Evolutionary conservation across 495 filamentous ascomycete species (phyloP), one percentile per base, ranked within the genome.

Genomic region (Halenospora varia): DNA sequence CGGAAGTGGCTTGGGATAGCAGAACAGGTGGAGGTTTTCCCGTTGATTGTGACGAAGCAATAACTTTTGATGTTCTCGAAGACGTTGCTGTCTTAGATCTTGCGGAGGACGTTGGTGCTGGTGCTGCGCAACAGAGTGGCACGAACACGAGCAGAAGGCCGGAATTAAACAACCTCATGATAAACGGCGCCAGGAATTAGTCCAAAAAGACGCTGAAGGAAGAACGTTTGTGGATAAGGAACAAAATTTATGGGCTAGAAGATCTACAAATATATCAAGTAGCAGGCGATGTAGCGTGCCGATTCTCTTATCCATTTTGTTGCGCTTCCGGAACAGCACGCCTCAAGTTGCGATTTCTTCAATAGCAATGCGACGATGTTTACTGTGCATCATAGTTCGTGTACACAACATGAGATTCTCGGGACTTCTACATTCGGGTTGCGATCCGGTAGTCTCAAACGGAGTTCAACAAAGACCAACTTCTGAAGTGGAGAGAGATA

Each of bases 41-140:
- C 3, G 50, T 29, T 40, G 50, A 17, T 35, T 35, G 29, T 35
- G 29, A 35, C 13, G 29, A 35, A 35, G 29, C 29, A 6, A 13
- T 35, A 35, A 13, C 29, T 35, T 35, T 35, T 6, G 29, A 13
- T 35, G 4, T 35, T 13, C 6, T 35, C 13, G 42, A 24, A 10
- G 40, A 25, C 8, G 11, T 10, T 3, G 3, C 17, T 25, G 23
- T 22, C 47, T 40, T 8, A 26, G 24, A 6, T 22, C 19, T 17
- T 40, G 25, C 26, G 29, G 50, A 18, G 22, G 24, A 15, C 26
- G 56, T 48, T 19, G n/a, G 6, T 11, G 41, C 24, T 53, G 15
- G 41, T 23, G 40, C 41, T 47, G 20, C 0, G 50, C 51, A 39
- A 48, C 1, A 49, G 48, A 53, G 53, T 50, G 41, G 44, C 50